Evolutionary conservation across 805 yeast species (phyloP).

Genomic region (Priceomyces medius): DNA sequence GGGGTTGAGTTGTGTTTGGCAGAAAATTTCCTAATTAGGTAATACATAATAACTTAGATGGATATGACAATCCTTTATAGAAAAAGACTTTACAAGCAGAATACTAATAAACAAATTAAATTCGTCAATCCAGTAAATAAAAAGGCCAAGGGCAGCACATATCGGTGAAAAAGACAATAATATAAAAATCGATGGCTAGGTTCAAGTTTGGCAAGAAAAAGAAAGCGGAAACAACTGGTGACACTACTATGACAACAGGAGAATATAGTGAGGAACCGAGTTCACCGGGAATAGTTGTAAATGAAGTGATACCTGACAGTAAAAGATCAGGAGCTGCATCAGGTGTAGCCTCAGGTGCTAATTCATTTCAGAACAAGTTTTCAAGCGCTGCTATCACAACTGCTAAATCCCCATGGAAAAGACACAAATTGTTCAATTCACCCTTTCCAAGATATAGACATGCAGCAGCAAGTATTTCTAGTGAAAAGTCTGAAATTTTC

Average conservation of each 20-base stretch:
- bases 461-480: conserved; percentile 73
- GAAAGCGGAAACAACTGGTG: conserved; percentile 19
- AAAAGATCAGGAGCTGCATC: conserved; percentile 10
- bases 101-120: conserved; percentile 5
- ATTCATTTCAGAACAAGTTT: conserved; percentile 7
- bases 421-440: conserved; percentile 61
- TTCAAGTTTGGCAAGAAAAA: conserved; percentile 56
- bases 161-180: not conserved
- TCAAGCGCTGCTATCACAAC: conserved; percentile 11
- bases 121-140: not conserved
- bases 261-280: conserved; percentile 3
- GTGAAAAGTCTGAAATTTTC: conserved; percentile 78
- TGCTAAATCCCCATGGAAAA: conserved; percentile 58
- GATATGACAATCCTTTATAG: conserved; percentile 2
- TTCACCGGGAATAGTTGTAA: conserved; percentile 1
- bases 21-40: conserved; percentile 6
- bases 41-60: conserved; percentile 2
- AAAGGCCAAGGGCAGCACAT: conserved; percentile 1
- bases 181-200: conserved; percentile 44
- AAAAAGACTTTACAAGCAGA: conserved; percentile 6
- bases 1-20: conserved; percentile 2
- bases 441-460: conserved; percentile 97
- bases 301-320: conserved; percentile 9
- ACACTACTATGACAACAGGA: conserved; percentile 10
- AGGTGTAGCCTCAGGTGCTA: not conserved